Percentiles rank a stretch among this genome's conserved stretches.
Conservation (phyloP, 306 rosid species). For the Medicago ruthenica region DNA sequence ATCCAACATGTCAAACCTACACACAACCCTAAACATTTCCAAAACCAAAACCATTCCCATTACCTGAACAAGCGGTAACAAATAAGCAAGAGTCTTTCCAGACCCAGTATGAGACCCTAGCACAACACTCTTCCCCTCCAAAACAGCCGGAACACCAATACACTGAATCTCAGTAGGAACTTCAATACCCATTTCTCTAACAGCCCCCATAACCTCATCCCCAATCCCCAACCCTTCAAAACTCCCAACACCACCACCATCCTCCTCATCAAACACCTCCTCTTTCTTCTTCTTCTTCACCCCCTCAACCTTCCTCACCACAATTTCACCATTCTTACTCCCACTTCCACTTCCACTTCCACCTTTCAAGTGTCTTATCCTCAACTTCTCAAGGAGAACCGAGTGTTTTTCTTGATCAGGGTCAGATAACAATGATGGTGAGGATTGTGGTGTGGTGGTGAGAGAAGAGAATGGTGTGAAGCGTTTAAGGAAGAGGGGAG, state of each 20-base stretch:
- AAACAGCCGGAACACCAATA: conserved; percentile 84
- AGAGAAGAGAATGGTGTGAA: conserved; percentile 70
- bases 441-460: conserved; percentile 38
- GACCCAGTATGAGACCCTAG: conserved; percentile 98
- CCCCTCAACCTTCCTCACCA: conserved; percentile 4
- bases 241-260: conserved; percentile 38
- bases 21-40: background rate
- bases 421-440: background rate
- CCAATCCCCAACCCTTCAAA: conserved; percentile 76
- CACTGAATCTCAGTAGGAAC: conserved; percentile 95
- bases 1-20: no score
- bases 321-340: background rate
- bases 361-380: conserved; percentile 54
- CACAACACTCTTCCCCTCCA: conserved; percentile 82
- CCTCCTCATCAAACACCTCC: conserved; percentile 13
- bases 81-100: conserved; percentile 92
- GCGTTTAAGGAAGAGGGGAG: conserved; percentile 33
- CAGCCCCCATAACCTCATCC: conserved; percentile 79
- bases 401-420: conserved; percentile 63
- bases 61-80: conserved; percentile 96
- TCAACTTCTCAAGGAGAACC: conserved; percentile 72
- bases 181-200: conserved; percentile 75
- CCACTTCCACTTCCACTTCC: no score
- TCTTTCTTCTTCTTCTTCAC: conserved; percentile 41
- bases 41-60: background rate